phyloP scores from a whole-genome alignment of 805 yeast species.

The Komagataella mondaviorum region DNA sequence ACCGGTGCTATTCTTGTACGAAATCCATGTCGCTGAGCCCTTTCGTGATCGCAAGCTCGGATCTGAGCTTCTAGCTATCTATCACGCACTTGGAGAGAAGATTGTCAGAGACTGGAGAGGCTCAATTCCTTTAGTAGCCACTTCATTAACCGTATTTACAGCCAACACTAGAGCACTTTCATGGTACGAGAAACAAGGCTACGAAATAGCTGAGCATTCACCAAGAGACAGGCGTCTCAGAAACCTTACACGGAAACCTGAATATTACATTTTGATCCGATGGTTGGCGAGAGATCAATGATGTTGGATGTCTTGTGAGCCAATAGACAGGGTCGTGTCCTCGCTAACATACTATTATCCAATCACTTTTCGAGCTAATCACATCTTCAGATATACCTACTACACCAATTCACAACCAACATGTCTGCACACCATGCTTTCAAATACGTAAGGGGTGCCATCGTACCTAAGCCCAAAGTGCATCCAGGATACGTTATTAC shows the following conservation, averaged over 20 bases:
- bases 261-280: conserved; percentile 23
- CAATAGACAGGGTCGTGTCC: neutral
- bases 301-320: neutral
- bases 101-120: conserved; percentile 4
- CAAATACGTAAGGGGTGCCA: conserved; percentile 32
- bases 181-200: conserved; percentile 31
- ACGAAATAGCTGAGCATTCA: conserved; percentile 22
- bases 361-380: neutral
- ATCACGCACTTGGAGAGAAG: conserved; percentile 19
- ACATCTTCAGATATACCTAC: neutral
- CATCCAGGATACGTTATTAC: conserved; percentile 43
- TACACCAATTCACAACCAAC: neutral
- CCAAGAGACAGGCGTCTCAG: conserved; percentile 29
- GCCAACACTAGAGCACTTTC: conserved; percentile 25
- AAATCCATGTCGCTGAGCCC: conserved; percentile 30
- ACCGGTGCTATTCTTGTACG: conserved; percentile 37
- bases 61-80: conserved; percentile 16
- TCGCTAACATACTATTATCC: neutral
- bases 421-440: conserved; percentile 1
- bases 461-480: conserved; percentile 53
- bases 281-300: neutral
- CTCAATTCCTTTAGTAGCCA: conserved; percentile 12
- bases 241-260: conserved; percentile 27
- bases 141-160: conserved; percentile 36
- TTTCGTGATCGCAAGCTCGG: conserved; percentile 27